Conservation (phyloP, 176 grass and related monocot genomes). For the Oryza glaberrima region DNA sequence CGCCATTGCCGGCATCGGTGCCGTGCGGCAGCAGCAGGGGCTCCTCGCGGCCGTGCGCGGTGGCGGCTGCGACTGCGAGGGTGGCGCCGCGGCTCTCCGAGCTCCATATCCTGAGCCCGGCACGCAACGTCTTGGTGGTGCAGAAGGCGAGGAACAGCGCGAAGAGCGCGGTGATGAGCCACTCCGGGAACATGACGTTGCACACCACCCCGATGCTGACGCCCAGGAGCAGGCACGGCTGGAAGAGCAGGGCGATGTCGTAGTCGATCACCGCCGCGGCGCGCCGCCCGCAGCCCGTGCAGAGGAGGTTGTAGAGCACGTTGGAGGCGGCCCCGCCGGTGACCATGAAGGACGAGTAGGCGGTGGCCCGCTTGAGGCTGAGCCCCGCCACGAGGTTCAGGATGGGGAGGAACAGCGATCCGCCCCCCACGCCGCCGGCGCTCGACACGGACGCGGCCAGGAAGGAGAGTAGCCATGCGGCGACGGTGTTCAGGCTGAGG, state of each 20-base stretch:
- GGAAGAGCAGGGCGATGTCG: slow-evolving; percentile 68
- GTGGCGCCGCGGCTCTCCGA: slow-evolving; percentile 32
- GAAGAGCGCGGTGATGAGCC: slow-evolving; percentile 82
- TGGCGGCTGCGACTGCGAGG: neutral
- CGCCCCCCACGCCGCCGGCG: slow-evolving; percentile 70
- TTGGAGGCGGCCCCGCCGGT: slow-evolving; percentile 64
- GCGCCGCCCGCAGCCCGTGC: neutral
- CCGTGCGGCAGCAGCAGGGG: slow-evolving; percentile 37
- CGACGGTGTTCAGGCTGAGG: slow-evolving; percentile 4
- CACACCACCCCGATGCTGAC: slow-evolving; percentile 81
- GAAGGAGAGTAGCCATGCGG: slow-evolving; percentile 61
- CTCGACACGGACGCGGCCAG: slow-evolving; percentile 68
- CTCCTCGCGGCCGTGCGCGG: neutral
- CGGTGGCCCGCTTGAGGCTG: slow-evolving; percentile 63
- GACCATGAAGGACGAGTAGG: slow-evolving; percentile 81
- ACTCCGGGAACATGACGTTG: slow-evolving; percentile 87
- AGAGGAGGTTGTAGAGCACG: slow-evolving; percentile 65
- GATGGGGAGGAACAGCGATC: slow-evolving; percentile 83
- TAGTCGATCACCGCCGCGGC: slow-evolving; percentile 55
- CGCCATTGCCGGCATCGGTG: neutral
- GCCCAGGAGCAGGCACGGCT: slow-evolving; percentile 80
- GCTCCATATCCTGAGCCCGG: slow-evolving; percentile 71
- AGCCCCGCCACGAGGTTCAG: slow-evolving; percentile 66
- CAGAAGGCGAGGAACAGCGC: slow-evolving; percentile 64
- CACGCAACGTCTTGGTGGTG: slow-evolving; percentile 67